Percentiles rank a stretch among this genome's conserved stretches.
Evolutionary conservation across 768 basidiomycete genomes (phyloP).

Genomic region (Gloeostereum incarnatum): DNA sequence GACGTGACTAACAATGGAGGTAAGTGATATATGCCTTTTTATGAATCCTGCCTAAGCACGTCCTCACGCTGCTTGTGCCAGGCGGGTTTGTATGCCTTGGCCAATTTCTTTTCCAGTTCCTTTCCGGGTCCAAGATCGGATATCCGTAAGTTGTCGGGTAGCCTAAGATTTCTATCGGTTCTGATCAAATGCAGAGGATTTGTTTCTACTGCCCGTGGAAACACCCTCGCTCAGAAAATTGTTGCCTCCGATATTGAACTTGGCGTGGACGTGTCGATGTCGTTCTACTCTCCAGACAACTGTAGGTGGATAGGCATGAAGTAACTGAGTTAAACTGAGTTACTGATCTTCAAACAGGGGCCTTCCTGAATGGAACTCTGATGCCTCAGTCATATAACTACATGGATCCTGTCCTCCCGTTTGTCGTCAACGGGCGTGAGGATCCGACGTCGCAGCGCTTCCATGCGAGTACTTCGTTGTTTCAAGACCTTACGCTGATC

Average conservation of each 20-base stretch:
- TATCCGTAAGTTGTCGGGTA: slow-evolving; percentile 34
- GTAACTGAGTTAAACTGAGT: background rate
- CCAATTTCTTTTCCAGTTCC: slow-evolving; percentile 47
- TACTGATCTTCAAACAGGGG: slow-evolving; percentile 18
- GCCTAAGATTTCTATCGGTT: background rate
- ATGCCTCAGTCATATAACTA: slow-evolving; percentile 32
- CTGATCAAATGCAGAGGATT: slow-evolving; percentile 33
- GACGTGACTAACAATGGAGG: slow-evolving; percentile 59
- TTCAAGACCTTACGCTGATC: background rate
- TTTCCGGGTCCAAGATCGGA: slow-evolving; percentile 39
- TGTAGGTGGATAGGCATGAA: slow-evolving; percentile 25
- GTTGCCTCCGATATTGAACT: slow-evolving; percentile 39
- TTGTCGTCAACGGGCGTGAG: slow-evolving; percentile 30
- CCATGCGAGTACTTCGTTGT: slow-evolving; percentile 23
- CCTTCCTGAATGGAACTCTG: slow-evolving; percentile 35
- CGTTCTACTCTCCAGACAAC: slow-evolving; percentile 42
- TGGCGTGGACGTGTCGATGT: slow-evolving; percentile 21
- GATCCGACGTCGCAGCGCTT: slow-evolving; percentile 41
- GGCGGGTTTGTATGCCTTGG: slow-evolving; percentile 58
- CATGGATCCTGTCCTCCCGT: slow-evolving; percentile 29
- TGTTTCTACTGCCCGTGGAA: slow-evolving; percentile 43
- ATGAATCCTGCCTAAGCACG: background rate
- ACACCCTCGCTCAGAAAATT: slow-evolving; percentile 51
- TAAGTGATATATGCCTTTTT: slow-evolving; percentile 13
- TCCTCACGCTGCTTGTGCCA: slow-evolving; percentile 9